Percentiles rank a stretch among this genome's conserved stretches.
Conservation (phyloP, 805 yeast genomes). For the Lipomyces spencermartinsiae region DNA sequence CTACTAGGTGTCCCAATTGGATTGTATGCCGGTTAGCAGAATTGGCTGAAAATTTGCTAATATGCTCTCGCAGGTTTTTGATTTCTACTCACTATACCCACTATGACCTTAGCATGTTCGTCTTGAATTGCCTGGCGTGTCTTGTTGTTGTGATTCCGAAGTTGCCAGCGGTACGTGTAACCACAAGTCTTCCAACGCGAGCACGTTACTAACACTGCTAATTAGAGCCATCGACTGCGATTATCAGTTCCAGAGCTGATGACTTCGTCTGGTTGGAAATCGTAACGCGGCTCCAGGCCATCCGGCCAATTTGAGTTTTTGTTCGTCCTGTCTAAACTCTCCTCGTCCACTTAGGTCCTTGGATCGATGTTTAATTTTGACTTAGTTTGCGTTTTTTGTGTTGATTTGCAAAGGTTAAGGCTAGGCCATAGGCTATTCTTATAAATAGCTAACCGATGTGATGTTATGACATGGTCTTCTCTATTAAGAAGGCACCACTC, state of each 20-base stretch:
- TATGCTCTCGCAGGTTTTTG: slow-evolving; percentile 54
- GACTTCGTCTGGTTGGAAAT: background rate
- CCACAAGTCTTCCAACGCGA: background rate
- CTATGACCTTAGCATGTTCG: slow-evolving; percentile 79
- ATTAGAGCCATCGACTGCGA: slow-evolving; percentile 38
- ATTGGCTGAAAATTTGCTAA: background rate
- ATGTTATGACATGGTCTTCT: background rate
- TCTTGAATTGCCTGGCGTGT: slow-evolving; percentile 80
- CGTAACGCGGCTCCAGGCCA: background rate
- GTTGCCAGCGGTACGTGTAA: slow-evolving; percentile 57
- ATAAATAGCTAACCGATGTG: background rate
- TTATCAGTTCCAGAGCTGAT: slow-evolving; percentile 34
- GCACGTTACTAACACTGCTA: background rate
- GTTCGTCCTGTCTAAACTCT: background rate
- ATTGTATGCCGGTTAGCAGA: slow-evolving; percentile 46
- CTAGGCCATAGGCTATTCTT: background rate
- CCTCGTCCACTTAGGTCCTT: background rate
- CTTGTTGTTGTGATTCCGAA: slow-evolving; percentile 90
- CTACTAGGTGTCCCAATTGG: slow-evolving; percentile 91
- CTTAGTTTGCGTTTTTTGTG: slow-evolving; percentile 3
- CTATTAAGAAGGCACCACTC: background rate
- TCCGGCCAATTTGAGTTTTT: background rate
- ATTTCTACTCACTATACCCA: slow-evolving; percentile 88
- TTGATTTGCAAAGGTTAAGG: background rate
- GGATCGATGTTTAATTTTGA: slow-evolving; percentile 8